Percentiles rank a stretch among this genome's conserved stretches.
phyloP scores from a whole-genome alignment of 257 asterid genomes.

The Lycium ferocissimum region DNA sequence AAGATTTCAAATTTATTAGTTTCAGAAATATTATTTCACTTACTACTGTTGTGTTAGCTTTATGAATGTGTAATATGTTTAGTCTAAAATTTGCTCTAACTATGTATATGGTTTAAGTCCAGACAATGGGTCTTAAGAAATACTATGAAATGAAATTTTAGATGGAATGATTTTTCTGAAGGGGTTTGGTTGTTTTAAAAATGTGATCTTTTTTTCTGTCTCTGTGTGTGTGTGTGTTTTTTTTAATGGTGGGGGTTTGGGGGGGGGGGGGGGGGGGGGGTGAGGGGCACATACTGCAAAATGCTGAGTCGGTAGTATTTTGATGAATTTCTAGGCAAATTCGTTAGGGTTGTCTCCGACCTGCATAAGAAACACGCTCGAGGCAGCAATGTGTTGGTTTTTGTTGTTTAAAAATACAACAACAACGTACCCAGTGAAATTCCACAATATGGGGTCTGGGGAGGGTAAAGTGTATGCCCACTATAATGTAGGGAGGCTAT shows the following conservation, averaged over 20 bases:
- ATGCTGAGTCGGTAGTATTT: neutral
- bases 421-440: no score
- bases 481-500: no score
- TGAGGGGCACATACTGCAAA: neutral
- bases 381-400: slow-evolving; percentile 37
- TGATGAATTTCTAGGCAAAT: slow-evolving; percentile 51
- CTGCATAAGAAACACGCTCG: slow-evolving; percentile 83
- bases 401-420: no score
- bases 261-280: neutral
- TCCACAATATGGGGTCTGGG: no score
- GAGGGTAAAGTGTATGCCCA: no score
- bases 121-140: neutral
- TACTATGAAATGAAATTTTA: neutral
- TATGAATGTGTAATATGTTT: no score
- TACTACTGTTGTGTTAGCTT: no score
- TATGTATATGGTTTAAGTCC: neutral
- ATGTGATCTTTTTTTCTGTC: neutral
- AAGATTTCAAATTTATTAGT: neutral
- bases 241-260: no score
- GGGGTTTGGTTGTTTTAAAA: slow-evolving; percentile 4
- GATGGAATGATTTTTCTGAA: neutral
- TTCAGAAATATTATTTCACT: no score
- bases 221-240: neutral
- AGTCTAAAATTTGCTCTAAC: no score
- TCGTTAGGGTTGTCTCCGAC: slow-evolving; percentile 63